Percentiles rank a stretch among this genome's conserved stretches.
Conservation (phyloP, 2,329 filamentous ascomycete genomes). For the Huntiella decipiens region DNA sequence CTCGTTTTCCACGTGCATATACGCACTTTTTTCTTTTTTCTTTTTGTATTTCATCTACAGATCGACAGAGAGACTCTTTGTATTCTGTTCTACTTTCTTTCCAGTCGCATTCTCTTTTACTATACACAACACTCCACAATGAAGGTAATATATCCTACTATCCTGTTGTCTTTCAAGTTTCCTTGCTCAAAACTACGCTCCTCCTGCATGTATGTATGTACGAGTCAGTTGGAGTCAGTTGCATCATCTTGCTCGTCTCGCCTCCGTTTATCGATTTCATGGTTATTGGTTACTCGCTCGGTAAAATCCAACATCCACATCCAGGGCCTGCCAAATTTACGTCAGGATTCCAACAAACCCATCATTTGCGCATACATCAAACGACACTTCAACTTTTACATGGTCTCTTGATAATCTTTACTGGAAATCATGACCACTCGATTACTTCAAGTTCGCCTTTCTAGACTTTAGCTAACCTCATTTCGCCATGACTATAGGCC, state of each 20-base stretch:
- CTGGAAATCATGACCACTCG: no score
- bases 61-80: no score
- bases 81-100: no score
- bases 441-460: no score
- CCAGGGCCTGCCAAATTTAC: neutral
- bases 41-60: neutral
- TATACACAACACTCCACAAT: neutral
- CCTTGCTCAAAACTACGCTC: neutral
- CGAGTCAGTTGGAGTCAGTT: neutral
- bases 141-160: neutral
- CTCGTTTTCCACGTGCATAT: neutral
- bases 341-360: neutral
- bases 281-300: no score
- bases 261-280: neutral
- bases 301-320: no score
- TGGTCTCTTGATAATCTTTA: no score
- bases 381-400: neutral
- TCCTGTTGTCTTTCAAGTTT: no score
- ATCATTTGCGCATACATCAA: neutral
- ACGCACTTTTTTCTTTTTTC: neutral
- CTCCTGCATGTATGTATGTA: neutral
- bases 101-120: neutral
- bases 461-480: neutral
- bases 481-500: slow-evolving; percentile 33
- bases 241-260: neutral